Evolutionary conservation across 345 rosid genomes (phyloP), one percentile per base, ranked within the genome.

Genomic region (Corchorus olitorius): DNA sequence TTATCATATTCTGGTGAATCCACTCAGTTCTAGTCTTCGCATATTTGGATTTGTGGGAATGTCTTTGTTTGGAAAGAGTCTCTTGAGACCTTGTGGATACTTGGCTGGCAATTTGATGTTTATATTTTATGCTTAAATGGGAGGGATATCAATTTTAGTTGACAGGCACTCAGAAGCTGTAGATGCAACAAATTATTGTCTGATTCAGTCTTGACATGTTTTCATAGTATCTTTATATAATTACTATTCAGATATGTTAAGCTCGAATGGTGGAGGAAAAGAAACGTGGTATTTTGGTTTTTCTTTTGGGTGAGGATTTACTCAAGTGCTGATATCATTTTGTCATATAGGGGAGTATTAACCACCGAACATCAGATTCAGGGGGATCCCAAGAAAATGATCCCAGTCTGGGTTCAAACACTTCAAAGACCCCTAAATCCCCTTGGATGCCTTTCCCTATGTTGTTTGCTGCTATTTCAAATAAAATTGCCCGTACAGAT

Each of bases 371-470:
- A n/a, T 78, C 79, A 61, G 88, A 84, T 27, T 76, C 80, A 68
- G 87, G 86, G 70, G 86, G 79, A 45, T 83, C 89, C 61, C 76
- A 73, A 65, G 89, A 85, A 69, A 92, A 87, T 65, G 88, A 89
- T 61, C 83, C 89, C 76, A 90, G 90, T 77, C 76, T 81, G 1
- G 87, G 87, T 75, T 89, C 98, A 37, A 88, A 88, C 83, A 78
- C 82, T 53, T 81, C 86, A 15, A 91, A 80, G 71, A 85, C 86
- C 75, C 94, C 93, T 48, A 90, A 85, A 77, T 97, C 97, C 39
- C 99, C 99, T 34, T 97, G 95, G 94, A 90, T 97, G 97, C 97
- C 99, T 60, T 92, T 97, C 65, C 89, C 95, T 11, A 80, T 79
- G 84, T 75, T 97, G 81, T 94, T 97, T 88, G 89, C 93, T 77